These are phyloP conservation scores for Dorcoceras hygrometricum DNA, from an alignment of 257 asterid species.

Conservation along the genomic window DNA sequence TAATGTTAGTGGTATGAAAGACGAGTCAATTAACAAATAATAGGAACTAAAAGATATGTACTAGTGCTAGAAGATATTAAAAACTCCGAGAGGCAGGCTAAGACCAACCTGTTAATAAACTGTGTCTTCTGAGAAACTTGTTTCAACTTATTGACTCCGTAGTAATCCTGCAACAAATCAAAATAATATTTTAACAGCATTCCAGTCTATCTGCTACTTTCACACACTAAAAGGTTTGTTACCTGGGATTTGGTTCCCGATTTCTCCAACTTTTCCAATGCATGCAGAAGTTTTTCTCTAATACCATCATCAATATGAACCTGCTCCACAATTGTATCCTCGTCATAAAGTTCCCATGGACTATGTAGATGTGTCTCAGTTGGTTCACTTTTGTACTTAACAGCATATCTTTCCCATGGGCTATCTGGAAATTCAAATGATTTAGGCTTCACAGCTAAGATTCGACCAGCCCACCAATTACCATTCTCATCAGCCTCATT, in stretches of 20 bases:
- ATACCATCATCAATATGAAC: slow-evolving; percentile 64
- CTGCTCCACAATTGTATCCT: slow-evolving; percentile 55
- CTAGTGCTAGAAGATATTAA: not conserved
- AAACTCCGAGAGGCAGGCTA: slow-evolving; percentile 6
- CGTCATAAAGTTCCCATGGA: slow-evolving; percentile 94
- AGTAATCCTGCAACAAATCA: slow-evolving; percentile 60
- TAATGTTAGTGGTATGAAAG: slow-evolving; percentile 8
- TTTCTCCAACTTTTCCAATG: slow-evolving; percentile 58
- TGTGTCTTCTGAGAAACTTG: slow-evolving; percentile 68
- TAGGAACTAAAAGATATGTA: not conserved
- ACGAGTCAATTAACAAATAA: slow-evolving; percentile 10
- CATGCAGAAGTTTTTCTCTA: slow-evolving; percentile 49
- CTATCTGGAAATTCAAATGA: slow-evolving; percentile 79
- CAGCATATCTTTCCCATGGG: slow-evolving; percentile 91
- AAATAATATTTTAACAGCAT: slow-evolving; percentile 20
- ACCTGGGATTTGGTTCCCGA: slow-evolving; percentile 69
- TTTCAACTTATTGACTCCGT: slow-evolving; percentile 69
- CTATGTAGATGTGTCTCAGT: slow-evolving; percentile 77
- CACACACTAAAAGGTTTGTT: slow-evolving; percentile 8
- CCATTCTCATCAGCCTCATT: slow-evolving; percentile 80
- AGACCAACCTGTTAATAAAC: slow-evolving; percentile 67
- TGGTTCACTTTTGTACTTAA: slow-evolving; percentile 79
- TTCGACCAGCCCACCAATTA: slow-evolving; percentile 94
- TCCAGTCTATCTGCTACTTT: slow-evolving; percentile 3
- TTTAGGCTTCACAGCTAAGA: slow-evolving; percentile 61